Evolutionary conservation across 2,329 filamentous ascomycete genomes (phyloP).

Genomic region (Phialocephala sp.): DNA sequence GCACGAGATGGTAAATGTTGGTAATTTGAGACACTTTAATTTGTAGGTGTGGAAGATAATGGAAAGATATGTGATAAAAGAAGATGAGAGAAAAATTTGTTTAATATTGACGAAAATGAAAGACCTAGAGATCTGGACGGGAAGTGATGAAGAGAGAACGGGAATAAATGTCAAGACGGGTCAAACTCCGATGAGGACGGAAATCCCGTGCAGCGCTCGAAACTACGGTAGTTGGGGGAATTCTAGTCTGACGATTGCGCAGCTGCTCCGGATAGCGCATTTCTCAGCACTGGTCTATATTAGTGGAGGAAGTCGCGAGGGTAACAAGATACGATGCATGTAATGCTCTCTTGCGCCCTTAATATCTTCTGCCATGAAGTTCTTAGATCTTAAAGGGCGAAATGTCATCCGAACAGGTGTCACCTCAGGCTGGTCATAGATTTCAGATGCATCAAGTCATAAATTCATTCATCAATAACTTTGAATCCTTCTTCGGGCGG

Average conservation of each 20-base stretch:
- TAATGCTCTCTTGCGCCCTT: no score
- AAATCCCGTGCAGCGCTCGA: not conserved
- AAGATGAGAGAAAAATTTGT: not conserved
- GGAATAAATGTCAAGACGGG: not conserved
- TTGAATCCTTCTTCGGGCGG: not conserved
- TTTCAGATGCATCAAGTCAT: not conserved
- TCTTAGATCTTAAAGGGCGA: no score
- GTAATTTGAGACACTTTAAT: not conserved
- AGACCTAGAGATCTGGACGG: no score
- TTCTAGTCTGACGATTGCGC: not conserved
- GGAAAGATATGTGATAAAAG: not conserved
- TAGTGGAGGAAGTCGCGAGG: no score
- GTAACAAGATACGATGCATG: not conserved
- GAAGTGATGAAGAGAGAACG: not conserved
- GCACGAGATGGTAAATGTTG: not conserved
- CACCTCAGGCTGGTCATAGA: no score
- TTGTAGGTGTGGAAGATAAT: no score
- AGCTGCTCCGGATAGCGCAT: not conserved
- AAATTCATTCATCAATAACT: not conserved
- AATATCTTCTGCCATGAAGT: no score
- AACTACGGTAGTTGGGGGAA: not conserved
- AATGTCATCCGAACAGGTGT: no score
- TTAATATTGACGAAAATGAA: not conserved
- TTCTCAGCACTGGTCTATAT: no score
- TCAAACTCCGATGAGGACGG: slow-evolving; percentile 1